Conservation (phyloP, 2,329 filamentous ascomycete species). For the Shiraia sp. region DNA sequence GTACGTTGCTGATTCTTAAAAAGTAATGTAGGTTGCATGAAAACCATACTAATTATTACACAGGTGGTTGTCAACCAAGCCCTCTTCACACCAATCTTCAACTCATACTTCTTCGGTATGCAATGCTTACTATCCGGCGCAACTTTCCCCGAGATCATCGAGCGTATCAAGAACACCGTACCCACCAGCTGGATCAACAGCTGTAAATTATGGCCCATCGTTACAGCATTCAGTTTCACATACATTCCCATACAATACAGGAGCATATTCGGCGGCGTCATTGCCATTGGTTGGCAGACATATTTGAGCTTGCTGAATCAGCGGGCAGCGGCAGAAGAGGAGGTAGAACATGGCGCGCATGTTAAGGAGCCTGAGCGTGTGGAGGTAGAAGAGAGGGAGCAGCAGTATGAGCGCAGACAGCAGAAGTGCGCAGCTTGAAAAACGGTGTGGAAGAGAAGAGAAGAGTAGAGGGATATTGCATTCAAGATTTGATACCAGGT, state of each 20-base stretch:
- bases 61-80: conserved; percentile 75
- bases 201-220: conserved; percentile 84
- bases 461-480: conserved; percentile 2
- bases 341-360: conserved; percentile 19
- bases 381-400: neutral
- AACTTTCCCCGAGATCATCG: conserved; percentile 63
- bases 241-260: conserved; percentile 79
- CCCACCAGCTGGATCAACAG: conserved; percentile 77
- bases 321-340: conserved; percentile 65
- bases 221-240: conserved; percentile 86
- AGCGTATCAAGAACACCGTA: conserved; percentile 74
- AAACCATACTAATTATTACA: too few relatives aligned
- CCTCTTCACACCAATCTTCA: conserved; percentile 72
- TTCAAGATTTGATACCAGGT: too few relatives aligned
- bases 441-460: neutral
- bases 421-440: conserved; percentile 21
- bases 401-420: conserved; percentile 7
- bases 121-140: conserved; percentile 61
- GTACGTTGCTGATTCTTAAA: too few relatives aligned
- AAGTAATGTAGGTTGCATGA: too few relatives aligned
- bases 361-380: conserved; percentile 1
- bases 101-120: conserved; percentile 58
- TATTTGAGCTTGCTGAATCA: conserved; percentile 83
- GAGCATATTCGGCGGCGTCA: conserved; percentile 73
- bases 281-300: conserved; percentile 90